phyloP scores from a whole-genome alignment of 441 rosid genomes.

The Dalechampia spathulata region DNA sequence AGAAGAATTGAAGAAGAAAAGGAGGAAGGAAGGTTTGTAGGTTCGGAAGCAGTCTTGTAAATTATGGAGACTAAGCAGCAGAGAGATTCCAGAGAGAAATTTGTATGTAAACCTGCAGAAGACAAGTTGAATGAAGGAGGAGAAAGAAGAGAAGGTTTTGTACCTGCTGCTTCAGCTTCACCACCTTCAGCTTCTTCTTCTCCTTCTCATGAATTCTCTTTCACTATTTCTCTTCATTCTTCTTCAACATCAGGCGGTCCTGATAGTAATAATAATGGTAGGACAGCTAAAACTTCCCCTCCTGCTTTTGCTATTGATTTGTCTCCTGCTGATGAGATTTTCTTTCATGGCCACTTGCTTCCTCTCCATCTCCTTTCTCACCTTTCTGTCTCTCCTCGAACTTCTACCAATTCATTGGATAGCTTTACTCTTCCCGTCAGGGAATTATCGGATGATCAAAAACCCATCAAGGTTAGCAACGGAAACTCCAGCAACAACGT shows the following conservation, averaged over 20 bases:
- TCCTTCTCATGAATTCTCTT: conserved; percentile 88
- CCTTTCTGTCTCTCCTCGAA: conserved; percentile 71
- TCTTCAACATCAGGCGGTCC: conserved; percentile 26
- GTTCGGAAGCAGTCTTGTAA: conserved; percentile 12
- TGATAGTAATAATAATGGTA: conserved; percentile 18
- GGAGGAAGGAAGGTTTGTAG: no score
- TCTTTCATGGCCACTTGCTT: conserved; percentile 96
- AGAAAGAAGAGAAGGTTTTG: conserved; percentile 27
- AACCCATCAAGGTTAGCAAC: conserved; percentile 11
- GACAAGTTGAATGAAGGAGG: no score
- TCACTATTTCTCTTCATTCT: conserved; percentile 69
- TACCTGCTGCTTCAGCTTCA: no score
- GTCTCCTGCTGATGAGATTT: conserved; percentile 94
- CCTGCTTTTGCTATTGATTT: conserved; percentile 65
- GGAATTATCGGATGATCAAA: conserved; percentile 37
- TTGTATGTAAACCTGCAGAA: no score
- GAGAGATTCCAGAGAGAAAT: conserved; percentile 27
- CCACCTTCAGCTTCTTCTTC: conserved; percentile 59
- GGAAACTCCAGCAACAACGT: neutral
- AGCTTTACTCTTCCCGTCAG: conserved; percentile 49
- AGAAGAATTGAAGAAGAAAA: no score
- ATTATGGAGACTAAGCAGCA: conserved; percentile 45
- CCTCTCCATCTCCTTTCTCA: conserved; percentile 94
- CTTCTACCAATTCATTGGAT: conserved; percentile 62
- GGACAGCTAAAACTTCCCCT: conserved; percentile 21